Evolutionary conservation across 2,329 filamentous ascomycete species (phyloP), one percentile per base, ranked within the genome.

Genomic region (Colletotrichum caudatum): DNA sequence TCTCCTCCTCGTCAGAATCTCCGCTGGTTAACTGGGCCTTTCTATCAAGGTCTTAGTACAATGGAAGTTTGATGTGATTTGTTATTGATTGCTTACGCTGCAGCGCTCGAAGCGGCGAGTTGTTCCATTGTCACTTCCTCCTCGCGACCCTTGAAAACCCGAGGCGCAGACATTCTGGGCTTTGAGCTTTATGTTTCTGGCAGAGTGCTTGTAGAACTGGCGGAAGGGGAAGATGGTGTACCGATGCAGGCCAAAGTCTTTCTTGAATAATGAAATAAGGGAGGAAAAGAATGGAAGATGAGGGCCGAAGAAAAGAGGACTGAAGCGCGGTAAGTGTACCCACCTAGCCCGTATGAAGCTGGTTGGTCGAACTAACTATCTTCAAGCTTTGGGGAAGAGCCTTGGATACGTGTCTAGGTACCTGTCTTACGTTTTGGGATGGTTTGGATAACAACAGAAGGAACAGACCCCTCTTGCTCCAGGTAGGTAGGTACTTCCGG

Each of bases 101-200:
- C 8, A n/a, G n/a, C 29, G 23, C 18, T 12, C 6, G 33, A 39
- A 16, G 56, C 12, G 29, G 54, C 62, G 11, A 71, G 39, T 18
- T 67, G 46, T 37, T 71, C 56, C 20, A 68, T 23, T 2, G 63
- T 65, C 56, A 56, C 37, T 26, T 57, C 51, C 18, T 48, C n/a
- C 35, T 68, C 64, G n/a, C 53, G 69, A 18, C 16, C 64, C 56
- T 50, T 56, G 29, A 70, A 67, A 3, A 70, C 56, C 64, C 7
- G 75, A 33, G 9, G 68, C 63, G 33, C 74, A 69, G 37, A 76
- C 75, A 76, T 71, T 18, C 14, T 5, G n/a, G 41, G 3, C 6
- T 5, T 7, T 37, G 33, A 20, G n/a, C n/a, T 41, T 23, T 6
- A 1, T 26, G 56, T 18, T 41, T 18, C 12, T 12, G 56, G 14